Percentiles rank a stretch among this genome's conserved stretches.
These are phyloP conservation scores for Chlorociboria aeruginascens DNA, from an alignment of 495 filamentous ascomycete genomes.

Conservation along the genomic window DNA sequence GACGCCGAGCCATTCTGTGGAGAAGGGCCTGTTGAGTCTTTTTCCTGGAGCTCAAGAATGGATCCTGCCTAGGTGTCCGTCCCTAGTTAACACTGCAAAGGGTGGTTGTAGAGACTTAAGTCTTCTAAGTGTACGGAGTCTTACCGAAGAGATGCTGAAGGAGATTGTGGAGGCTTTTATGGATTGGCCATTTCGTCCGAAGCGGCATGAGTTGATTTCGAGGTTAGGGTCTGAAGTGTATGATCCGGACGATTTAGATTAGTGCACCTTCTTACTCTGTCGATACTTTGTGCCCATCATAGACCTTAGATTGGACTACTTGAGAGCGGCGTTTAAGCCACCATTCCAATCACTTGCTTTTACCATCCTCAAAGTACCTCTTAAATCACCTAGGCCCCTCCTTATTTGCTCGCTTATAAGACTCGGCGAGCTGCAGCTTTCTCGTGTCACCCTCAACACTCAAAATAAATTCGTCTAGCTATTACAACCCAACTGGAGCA, in stretches of 20 bases:
- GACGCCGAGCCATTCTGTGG: constrained; percentile 3
- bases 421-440: no score
- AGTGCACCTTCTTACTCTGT: no score
- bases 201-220: constrained; percentile 27
- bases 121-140: constrained; percentile 25
- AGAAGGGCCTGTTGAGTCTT: constrained; percentile 5
- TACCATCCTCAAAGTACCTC: no score
- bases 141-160: constrained; percentile 34
- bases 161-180: constrained; percentile 39
- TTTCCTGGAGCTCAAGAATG: constrained; percentile 29
- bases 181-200: constrained; percentile 47
- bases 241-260: constrained; percentile 1
- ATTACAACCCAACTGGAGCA: neutral
- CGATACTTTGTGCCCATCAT: no score
- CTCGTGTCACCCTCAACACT: no score
- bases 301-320: no score
- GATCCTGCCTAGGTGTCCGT: constrained; percentile 27
- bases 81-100: constrained; percentile 24
- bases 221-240: constrained; percentile 13
- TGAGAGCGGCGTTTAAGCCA: no score
- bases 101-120: constrained; percentile 28
- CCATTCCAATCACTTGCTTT: no score
- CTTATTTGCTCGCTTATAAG: no score
- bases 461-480: no score
- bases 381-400: no score